phyloP scores from a whole-genome alignment of 2,329 filamentous ascomycete genomes.

The Aspergillus awamori region DNA sequence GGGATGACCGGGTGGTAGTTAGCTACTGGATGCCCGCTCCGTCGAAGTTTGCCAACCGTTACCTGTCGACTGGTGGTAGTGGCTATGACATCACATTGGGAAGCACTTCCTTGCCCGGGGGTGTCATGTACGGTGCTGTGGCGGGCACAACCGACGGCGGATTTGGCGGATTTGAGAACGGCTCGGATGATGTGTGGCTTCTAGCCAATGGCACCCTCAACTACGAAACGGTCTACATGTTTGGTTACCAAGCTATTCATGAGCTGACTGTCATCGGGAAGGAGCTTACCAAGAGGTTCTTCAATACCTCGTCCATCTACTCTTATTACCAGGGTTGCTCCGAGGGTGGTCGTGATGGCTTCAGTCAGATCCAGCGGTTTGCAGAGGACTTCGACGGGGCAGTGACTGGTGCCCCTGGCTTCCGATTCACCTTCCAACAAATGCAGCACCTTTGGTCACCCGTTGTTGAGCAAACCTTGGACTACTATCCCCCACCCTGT shows the following conservation, averaged over 20 bases:
- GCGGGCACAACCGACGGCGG: neutral
- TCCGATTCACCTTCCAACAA: constrained; percentile 49
- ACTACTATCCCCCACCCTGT: constrained; percentile 47
- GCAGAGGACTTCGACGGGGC: constrained; percentile 52
- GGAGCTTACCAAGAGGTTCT: neutral
- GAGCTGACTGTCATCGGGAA: neutral
- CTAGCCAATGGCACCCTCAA: neutral
- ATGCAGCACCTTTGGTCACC: constrained; percentile 45
- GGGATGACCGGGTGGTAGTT: neutral
- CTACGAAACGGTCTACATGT: neutral
- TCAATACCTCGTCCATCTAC: constrained; percentile 22
- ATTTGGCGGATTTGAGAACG: neutral
- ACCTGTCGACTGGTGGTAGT: neutral
- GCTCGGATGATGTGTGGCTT: neutral
- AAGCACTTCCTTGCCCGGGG: neutral
- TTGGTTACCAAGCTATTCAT: neutral
- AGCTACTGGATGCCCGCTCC: neutral
- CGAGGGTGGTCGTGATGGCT: constrained; percentile 57
- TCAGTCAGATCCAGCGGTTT: constrained; percentile 56
- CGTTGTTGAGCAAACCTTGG: constrained; percentile 43
- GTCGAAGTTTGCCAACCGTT: neutral
- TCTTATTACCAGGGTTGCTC: constrained; percentile 60
- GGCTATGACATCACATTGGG: neutral
- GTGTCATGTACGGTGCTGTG: neutral
- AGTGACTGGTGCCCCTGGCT: constrained; percentile 51